These are phyloP conservation scores for Amphicarpaea edgeworthii DNA, from an alignment of 306 rosid species.

Conservation along the genomic window DNA sequence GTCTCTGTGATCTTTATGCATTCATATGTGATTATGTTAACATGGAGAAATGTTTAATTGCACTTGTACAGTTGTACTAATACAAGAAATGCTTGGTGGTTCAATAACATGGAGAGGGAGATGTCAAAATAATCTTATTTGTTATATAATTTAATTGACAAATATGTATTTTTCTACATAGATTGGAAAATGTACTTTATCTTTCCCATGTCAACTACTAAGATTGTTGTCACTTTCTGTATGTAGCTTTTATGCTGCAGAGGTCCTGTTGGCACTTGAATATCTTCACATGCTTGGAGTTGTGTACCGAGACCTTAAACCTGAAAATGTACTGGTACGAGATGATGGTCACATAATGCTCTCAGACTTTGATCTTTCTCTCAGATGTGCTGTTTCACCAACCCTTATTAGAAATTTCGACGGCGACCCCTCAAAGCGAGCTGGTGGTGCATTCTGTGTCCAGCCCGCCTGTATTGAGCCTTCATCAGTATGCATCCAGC, in stretches of 20 bases:
- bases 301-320: constrained; percentile 60
- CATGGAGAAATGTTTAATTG: too few species aligned
- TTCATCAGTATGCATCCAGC: constrained; percentile 64
- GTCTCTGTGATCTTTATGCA: constrained; percentile 14
- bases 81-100: background rate
- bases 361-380: constrained; percentile 58
- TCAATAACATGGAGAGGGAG: constrained; percentile 9
- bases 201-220: background rate
- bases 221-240: constrained; percentile 16
- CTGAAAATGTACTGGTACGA: constrained; percentile 61
- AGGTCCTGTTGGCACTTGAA: constrained; percentile 64
- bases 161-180: background rate
- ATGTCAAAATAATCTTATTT: constrained; percentile 28
- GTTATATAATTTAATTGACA: background rate
- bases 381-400: constrained; percentile 54
- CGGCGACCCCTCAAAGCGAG: constrained; percentile 48
- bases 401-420: constrained; percentile 49
- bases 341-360: constrained; percentile 73
- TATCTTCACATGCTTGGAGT: constrained; percentile 72
- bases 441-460: constrained; percentile 54
- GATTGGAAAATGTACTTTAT: background rate
- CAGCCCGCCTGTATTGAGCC: constrained; percentile 58
- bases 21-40: constrained; percentile 17
- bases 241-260: constrained; percentile 64
- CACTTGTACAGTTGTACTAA: too few species aligned